Evolutionary conservation across 768 basidiomycete genomes (phyloP), one percentile per base, ranked within the genome.

Genomic region (Pleurotus djamor): DNA sequence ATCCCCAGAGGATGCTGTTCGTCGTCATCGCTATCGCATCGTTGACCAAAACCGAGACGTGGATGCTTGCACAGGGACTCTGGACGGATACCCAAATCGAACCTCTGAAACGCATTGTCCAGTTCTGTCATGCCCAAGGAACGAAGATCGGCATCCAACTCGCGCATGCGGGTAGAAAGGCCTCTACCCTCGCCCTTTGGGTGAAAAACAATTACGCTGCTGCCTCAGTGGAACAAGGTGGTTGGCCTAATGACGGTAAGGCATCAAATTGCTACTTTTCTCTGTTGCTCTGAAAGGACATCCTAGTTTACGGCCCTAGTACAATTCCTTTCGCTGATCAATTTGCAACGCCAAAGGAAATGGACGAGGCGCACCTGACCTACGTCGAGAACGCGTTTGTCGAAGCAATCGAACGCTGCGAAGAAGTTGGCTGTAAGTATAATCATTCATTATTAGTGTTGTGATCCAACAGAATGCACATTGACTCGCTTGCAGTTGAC

Each of bases 1-100:
- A 59, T 83, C 89, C 1, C 88, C 91, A 0, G 79, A 91, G 69
- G 92, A 94, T 65, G 76, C 81, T 7, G 90, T 88, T 32, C 61
- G 73, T 60, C 1, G 17, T n/a, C n/a, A 48, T 10, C 50, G 4
- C 44, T 55, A 14, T 10, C 16, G n/a, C 43, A 16, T 12, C 28
- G 44, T 43, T 21, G 49, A 38, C 13, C 43, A 58, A 34, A 55
- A 51, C 38, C 9, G 1, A 10, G 9, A 9, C n/a, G 38, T n/a
- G 2, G 38, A 38, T 13, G 10, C 8, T 33, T 59, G 1, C 14
- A 8, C 55, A 85, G 80, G 87, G 86, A 0, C 72, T 94, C 17
- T 94, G 92, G 92, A 71, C 76, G 1, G 91, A 94, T 67, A 79
- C 79, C 2, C 94, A 94, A 57, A 87, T 92, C 47, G 82, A 77